Percentiles rank a stretch among this genome's conserved stretches.
Evolutionary conservation across 352 stramenopile genomes (phyloP).

Genomic region (Phytophthora agathidicida): DNA sequence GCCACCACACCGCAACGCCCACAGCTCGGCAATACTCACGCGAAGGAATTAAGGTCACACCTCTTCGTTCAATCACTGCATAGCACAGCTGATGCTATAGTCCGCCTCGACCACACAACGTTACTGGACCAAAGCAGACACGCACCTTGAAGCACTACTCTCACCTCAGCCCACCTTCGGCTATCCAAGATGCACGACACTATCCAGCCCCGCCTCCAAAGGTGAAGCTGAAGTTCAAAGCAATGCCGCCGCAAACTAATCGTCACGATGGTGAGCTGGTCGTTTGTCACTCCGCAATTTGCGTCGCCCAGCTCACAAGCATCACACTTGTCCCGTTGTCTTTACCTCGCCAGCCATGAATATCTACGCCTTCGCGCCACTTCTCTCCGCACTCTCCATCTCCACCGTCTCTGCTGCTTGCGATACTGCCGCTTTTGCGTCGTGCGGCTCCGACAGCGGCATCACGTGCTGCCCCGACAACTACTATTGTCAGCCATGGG

Average conservation of each 20-base stretch:
- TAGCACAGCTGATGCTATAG: background rate
- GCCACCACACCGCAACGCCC: background rate
- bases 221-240: background rate
- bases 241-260: background rate
- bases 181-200: conserved; percentile 1
- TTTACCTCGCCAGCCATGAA: conserved; percentile 6
- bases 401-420: conserved; percentile 7
- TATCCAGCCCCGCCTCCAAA: background rate
- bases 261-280: background rate
- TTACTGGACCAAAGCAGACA: background rate
- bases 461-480: conserved; percentile 32
- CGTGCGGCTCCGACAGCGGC: conserved; percentile 30
- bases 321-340: background rate
- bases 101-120: background rate
- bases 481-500: conserved; percentile 52
- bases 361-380: background rate
- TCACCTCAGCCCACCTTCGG: too few relatives aligned
- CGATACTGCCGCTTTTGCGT: conserved; percentile 13
- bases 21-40: conserved; percentile 1
- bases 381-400: conserved; percentile 2
- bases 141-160: background rate
- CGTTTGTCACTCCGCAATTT: conserved; percentile 6
- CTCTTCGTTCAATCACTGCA: background rate
- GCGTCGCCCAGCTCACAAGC: background rate
- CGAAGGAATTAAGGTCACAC: conserved; percentile 1